Evolutionary conservation across 306 rosid species (phyloP), one percentile per base, ranked within the genome.

Genomic region (Quercus ilex): DNA sequence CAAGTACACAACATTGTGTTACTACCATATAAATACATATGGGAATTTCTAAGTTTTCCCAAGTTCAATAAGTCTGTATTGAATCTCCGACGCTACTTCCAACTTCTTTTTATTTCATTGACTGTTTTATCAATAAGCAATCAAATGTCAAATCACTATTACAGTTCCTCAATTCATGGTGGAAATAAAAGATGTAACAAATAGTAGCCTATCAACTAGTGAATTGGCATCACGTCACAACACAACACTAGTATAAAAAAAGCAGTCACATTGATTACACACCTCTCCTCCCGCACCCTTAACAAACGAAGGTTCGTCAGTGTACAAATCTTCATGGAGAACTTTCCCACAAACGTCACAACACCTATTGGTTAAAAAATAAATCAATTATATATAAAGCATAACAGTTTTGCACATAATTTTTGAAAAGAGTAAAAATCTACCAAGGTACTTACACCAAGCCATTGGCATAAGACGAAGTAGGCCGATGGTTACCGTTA

Each of bases 291-390:
- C 55, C 0, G 74, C 58, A 14, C 74, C 71, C 71, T 84, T 77
- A 6, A 73, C 75, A 70, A 60, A 74, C 21, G 71, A 56, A 30
- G 79, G 75, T 43, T 74, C 87, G 3, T 60, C 71, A 2, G 77
- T 74, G 55, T n/a, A 30, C 56, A 31, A 43, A 52, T 70, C 65
- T 60, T 74, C 80, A 55, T 14, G 51, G 26, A 81, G 65, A 78
- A 84, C 85, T 74, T 78, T 85, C 70, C 88, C 85, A 85, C 88
- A 85, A 4, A 38, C 30, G 18, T 67, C 58, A 71, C 83, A 85
- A 20, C 80, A 85, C 55, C 88, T 79, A 26, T 25, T 41, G 49
- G 5, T 23, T 5, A 4, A 4, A 2, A 7, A 65, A 26, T 1
- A 26, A 26, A 26, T 26, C 26, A 0, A 26, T 26, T 26, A 26